A percentile compares a stretch with the other conserved stretches of the same genome.
Conservation (phyloP, 768 basidiomycete species). For the Lanmaoa pseudosensibilis region DNA sequence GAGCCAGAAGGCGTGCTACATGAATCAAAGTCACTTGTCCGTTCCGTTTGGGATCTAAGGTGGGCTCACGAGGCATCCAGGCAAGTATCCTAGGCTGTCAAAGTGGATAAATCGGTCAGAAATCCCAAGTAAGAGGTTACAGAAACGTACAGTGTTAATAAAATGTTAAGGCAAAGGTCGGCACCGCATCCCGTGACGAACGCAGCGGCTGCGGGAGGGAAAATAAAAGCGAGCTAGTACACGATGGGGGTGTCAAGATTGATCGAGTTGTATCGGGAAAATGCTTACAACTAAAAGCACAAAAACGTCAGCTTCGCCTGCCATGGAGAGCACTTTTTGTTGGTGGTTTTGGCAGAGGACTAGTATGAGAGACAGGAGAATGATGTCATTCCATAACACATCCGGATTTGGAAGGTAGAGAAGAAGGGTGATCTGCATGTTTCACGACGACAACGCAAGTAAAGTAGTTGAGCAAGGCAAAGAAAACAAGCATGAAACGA, state of each 20-base stretch:
- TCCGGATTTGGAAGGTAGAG: conserved; percentile 25
- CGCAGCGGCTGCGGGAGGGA: conserved; percentile 75
- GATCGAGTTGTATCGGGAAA: too few species aligned
- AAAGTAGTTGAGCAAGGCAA: conserved; percentile 1
- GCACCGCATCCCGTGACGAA: conserved; percentile 79
- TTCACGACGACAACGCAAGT: too few species aligned
- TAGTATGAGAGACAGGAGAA: background rate
- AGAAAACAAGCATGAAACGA: conserved; percentile 19
- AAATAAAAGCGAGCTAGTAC: conserved; percentile 65
- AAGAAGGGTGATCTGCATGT: too few species aligned
- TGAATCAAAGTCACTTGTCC: background rate
- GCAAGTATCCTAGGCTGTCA: conserved; percentile 68
- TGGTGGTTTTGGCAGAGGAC: background rate
- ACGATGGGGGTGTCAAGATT: background rate
- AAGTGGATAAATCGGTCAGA: background rate
- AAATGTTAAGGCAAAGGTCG: conserved; percentile 80
- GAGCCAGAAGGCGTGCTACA: conserved; percentile 80
- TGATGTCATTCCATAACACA: conserved; percentile 25
- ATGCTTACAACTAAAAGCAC: conserved; percentile 14
- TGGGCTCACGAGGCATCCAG: conserved; percentile 50
- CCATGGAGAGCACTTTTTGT: conserved; percentile 11
- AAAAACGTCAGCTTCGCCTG: conserved; percentile 8
- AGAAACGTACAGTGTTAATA: conserved; percentile 67
- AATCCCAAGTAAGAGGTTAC: background rate
- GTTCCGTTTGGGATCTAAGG: background rate